phyloP scores from a whole-genome alignment of 2,329 filamentous ascomycete genomes.

The Elsinoe arachidis region DNA sequence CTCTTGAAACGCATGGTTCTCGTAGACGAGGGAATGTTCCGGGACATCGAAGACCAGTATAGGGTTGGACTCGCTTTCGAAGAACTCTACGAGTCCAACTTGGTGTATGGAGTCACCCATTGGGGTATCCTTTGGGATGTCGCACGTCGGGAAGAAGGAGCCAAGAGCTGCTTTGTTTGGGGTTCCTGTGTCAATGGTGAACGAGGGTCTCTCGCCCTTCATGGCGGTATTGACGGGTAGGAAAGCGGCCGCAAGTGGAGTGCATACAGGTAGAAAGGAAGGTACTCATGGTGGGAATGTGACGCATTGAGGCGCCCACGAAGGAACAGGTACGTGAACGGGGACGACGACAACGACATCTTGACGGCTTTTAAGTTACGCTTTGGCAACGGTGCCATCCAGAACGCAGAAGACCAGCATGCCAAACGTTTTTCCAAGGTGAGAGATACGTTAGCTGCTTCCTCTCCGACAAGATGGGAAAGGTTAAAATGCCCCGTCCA shows the following conservation, averaged over 20 bases:
- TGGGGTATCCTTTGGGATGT: background rate
- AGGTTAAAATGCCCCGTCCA: background rate
- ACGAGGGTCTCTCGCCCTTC: background rate
- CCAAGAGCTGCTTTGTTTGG: background rate
- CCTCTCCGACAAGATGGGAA: background rate
- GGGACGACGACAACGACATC: background rate
- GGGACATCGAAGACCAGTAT: slow-evolving; percentile 16
- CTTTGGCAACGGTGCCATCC: background rate
- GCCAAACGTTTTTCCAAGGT: background rate
- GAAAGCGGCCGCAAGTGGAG: background rate
- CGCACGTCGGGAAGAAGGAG: background rate
- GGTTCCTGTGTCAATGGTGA: slow-evolving; percentile 8
- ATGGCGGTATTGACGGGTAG: background rate
- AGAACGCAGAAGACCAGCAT: background rate
- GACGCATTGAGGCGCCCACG: background rate
- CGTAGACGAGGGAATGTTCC: slow-evolving; percentile 16
- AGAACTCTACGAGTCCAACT: slow-evolving; percentile 11
- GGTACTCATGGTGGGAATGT: background rate
- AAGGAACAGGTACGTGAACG: slow-evolving; percentile 1
- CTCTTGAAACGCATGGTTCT: slow-evolving; percentile 21
- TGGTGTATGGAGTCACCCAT: slow-evolving; percentile 5
- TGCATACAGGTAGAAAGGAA: background rate
- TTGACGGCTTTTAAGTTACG: background rate
- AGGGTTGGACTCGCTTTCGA: slow-evolving; percentile 17
- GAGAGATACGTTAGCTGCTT: background rate